Percentiles rank a stretch among this genome's conserved stretches.
Evolutionary conservation across 495 filamentous ascomycete genomes (phyloP).

Genomic region (Neurospora tetrasperma): DNA sequence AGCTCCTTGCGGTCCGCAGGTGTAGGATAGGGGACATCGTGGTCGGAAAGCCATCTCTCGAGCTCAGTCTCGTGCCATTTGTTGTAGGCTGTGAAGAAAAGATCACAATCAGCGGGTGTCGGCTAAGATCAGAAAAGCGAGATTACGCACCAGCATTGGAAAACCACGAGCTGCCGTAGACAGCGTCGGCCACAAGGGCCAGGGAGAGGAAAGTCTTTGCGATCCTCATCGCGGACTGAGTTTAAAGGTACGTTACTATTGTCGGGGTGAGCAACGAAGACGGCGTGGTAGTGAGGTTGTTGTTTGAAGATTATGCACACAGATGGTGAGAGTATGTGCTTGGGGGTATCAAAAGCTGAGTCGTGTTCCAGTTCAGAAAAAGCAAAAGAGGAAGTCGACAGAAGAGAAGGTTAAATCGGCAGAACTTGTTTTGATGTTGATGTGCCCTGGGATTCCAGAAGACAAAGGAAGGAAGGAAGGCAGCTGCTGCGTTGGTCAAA

Average conservation of each 20-base stretch:
- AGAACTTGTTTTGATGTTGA: constrained; percentile 4
- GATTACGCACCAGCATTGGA: constrained; percentile 61
- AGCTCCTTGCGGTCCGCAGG: constrained; percentile 81
- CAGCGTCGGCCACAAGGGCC: constrained; percentile 57
- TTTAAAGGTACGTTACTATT: constrained; percentile 1
- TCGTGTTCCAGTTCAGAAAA: background rate
- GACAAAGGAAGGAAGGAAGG: background rate
- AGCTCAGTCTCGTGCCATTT: constrained; percentile 98
- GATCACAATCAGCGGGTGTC: background rate
- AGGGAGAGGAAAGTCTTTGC: constrained; percentile 57
- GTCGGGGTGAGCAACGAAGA: background rate
- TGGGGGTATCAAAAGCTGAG: constrained; percentile 3
- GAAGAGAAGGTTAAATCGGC: background rate
- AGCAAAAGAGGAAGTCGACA: background rate
- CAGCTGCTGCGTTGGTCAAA: background rate
- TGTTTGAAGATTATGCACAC: background rate
- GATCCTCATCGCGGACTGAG: constrained; percentile 58
- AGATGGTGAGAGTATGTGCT: background rate
- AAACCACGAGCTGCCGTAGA: constrained; percentile 68
- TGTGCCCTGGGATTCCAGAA: background rate
- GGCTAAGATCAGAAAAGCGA: background rate
- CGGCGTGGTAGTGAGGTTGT: constrained; percentile 5
- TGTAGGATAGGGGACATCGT: constrained; percentile 77
- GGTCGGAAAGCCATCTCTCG: constrained; percentile 91
- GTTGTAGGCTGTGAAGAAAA: constrained; percentile 64